These are phyloP conservation scores for Oryza officinalis DNA, from an alignment of 176 grass and related monocot species.

Conservation along the genomic window DNA sequence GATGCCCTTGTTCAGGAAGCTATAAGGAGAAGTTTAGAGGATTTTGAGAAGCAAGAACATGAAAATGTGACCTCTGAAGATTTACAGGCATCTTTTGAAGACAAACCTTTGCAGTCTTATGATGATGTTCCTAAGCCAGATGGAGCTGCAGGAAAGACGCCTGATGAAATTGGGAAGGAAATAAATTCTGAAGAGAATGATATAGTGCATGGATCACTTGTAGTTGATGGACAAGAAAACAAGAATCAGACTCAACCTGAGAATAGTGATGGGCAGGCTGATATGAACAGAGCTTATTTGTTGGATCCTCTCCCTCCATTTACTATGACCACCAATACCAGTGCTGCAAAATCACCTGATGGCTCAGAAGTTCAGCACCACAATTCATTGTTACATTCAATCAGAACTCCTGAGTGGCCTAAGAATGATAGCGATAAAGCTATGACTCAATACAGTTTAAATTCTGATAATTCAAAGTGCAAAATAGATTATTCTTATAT, in stretches of 20 bases:
- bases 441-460: conserved; percentile 15
- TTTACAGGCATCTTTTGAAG: conserved; percentile 25
- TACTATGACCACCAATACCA: conserved; percentile 36
- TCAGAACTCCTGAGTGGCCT: neutral
- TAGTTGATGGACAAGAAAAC: conserved; percentile 34
- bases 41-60: conserved; percentile 51
- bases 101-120: conserved; percentile 30
- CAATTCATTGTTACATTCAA: conserved; percentile 15
- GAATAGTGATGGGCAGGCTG: conserved; percentile 32
- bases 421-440: neutral
- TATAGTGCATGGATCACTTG: conserved; percentile 35
- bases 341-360: conserved; percentile 31
- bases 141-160: conserved; percentile 6
- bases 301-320: conserved; percentile 23
- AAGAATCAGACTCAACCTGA: conserved; percentile 25
- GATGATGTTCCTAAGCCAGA: conserved; percentile 29
- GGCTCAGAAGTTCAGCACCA: conserved; percentile 36
- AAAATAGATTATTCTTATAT: conserved; percentile 27
- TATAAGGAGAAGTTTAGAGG: conserved; percentile 81
- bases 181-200: conserved; percentile 37
- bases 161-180: conserved; percentile 16
- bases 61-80: conserved; percentile 33
- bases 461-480: conserved; percentile 44
- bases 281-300: conserved; percentile 12
- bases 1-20: conserved; percentile 85